Conservation (phyloP, 805 yeast species). For the Monosporozyma servazzii region DNA sequence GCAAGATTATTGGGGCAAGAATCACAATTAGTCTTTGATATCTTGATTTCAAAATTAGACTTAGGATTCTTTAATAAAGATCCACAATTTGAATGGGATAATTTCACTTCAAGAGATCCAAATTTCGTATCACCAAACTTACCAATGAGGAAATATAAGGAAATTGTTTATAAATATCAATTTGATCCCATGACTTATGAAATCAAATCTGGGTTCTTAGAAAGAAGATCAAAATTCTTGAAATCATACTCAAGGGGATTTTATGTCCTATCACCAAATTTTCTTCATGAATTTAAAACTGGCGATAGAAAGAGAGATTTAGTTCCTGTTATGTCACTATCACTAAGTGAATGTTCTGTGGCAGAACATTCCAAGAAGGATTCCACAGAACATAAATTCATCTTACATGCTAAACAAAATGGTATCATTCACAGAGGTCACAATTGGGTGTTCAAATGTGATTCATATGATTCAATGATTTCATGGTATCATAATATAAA, state of each 20-base stretch:
- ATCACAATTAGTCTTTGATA: constrained; percentile 60
- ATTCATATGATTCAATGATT: constrained; percentile 67
- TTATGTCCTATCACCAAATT: constrained; percentile 84
- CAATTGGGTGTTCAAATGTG: constrained; percentile 93
- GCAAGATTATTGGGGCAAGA: constrained; percentile 65
- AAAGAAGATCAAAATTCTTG: constrained; percentile 82
- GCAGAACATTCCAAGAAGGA: constrained; percentile 73
- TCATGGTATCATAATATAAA: constrained; percentile 78
- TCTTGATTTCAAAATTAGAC: constrained; percentile 55
- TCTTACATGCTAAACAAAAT: constrained; percentile 63
- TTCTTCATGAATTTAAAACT: constrained; percentile 82
- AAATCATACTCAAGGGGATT: constrained; percentile 87
- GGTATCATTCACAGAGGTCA: constrained; percentile 75
- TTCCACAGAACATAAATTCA: constrained; percentile 57
- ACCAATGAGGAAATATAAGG: constrained; percentile 53
- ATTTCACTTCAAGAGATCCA: constrained; percentile 63
- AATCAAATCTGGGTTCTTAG: constrained; percentile 71
- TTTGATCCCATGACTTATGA: constrained; percentile 59
- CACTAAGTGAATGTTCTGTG: constrained; percentile 70
- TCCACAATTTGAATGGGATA: constrained; percentile 80
- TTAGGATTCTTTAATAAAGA: constrained; percentile 66
- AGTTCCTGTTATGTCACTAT: constrained; percentile 71
- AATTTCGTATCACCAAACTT: constrained; percentile 57
- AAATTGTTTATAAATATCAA: constrained; percentile 58
- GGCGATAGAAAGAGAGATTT: constrained; percentile 75